Evolutionary conservation across 371 early-diverging fungal genomes (phyloP).

Genomic region (Mortierella sp.): DNA sequence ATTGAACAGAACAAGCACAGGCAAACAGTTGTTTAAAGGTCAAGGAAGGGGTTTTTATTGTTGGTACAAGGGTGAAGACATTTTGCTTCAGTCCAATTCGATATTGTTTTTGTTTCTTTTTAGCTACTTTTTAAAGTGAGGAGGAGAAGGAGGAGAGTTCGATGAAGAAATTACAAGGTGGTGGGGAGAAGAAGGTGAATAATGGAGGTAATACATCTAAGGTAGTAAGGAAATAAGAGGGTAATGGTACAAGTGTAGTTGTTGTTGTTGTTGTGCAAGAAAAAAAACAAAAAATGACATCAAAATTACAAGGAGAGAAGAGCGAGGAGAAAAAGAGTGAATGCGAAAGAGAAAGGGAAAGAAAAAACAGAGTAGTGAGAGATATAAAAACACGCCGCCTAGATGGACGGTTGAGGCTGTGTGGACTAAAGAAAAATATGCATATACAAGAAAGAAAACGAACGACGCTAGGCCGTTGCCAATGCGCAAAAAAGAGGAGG

Average conservation of each 20-base stretch:
- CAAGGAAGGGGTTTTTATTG: background rate
- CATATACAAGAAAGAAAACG: background rate
- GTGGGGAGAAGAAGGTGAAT: background rate
- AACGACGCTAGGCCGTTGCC: background rate
- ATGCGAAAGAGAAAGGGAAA: background rate
- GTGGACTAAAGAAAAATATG: background rate
- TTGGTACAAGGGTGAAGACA: background rate
- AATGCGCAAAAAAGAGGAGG: no score
- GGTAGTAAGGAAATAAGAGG: no score
- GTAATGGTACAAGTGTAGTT: background rate
- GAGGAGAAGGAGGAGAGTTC: background rate
- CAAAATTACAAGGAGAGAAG: conserved; percentile 1
- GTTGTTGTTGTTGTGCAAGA: background rate
- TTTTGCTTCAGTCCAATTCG: background rate
- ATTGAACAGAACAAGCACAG: background rate
- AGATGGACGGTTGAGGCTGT: background rate
- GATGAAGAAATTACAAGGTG: background rate
- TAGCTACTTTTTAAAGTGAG: background rate
- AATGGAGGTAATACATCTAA: background rate
- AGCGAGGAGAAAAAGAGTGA: background rate
- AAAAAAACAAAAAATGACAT: background rate
- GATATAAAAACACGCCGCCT: background rate
- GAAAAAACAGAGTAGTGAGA: background rate
- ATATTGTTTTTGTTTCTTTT: conserved; percentile 5
- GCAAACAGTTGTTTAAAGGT: background rate